A percentile compares a stretch with the other conserved stretches of the same genome.
Conservation (phyloP, 768 basidiomycete species). For the Leccinum sublutescens region DNA sequence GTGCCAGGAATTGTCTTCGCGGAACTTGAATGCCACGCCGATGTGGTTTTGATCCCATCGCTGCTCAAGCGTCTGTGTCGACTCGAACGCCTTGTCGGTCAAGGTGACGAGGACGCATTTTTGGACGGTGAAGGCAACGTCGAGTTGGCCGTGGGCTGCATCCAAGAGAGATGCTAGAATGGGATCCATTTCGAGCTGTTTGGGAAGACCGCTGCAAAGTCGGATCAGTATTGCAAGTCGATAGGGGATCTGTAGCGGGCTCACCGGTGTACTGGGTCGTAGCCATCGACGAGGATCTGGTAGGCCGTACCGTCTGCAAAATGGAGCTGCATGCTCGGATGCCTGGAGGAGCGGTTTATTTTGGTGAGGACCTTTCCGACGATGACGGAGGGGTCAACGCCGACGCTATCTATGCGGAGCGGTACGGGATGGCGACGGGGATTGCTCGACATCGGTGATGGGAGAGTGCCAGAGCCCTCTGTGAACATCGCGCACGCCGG, state of each 20-base stretch:
- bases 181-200: slow-evolving; percentile 54
- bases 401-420: slow-evolving; percentile 31
- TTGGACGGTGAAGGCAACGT: slow-evolving; percentile 42
- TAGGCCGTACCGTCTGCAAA: slow-evolving; percentile 44
- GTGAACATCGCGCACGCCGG: slow-evolving; percentile 6
- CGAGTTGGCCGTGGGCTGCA: slow-evolving; percentile 31
- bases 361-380: slow-evolving; percentile 44
- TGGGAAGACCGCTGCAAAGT: slow-evolving; percentile 46
- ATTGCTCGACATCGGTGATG: slow-evolving; percentile 28
- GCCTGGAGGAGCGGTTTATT: slow-evolving; percentile 40
- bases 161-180: slow-evolving; percentile 42
- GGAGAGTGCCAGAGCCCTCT: slow-evolving; percentile 17
- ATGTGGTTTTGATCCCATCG: slow-evolving; percentile 38
- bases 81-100: slow-evolving; percentile 57
- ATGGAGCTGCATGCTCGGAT: slow-evolving; percentile 47
- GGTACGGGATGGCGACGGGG: slow-evolving; percentile 35
- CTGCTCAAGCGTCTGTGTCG: slow-evolving; percentile 27
- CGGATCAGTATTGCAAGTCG: neutral
- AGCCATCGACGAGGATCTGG: slow-evolving; percentile 62
- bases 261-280: slow-evolving; percentile 49
- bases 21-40: slow-evolving; percentile 54
- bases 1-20: slow-evolving; percentile 50
- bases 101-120: slow-evolving; percentile 55
- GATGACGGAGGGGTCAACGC: slow-evolving; percentile 41
- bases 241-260: neutral